phyloP scores from a whole-genome alignment of 164 flowering plant species.

The Annona cherimola region DNA sequence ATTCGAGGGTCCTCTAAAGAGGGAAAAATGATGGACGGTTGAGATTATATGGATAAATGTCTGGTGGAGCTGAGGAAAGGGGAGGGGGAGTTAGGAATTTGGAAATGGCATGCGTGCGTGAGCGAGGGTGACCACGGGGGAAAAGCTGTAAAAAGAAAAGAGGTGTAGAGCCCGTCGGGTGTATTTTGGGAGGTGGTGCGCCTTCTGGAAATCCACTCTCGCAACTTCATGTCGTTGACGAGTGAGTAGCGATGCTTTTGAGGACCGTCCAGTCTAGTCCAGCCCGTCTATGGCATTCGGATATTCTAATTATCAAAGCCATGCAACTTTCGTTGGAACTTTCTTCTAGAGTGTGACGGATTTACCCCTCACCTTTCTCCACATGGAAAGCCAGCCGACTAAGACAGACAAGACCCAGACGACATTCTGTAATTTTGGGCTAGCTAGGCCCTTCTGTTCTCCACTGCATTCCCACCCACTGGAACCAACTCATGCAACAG shows the following conservation, averaged over 20 bases:
- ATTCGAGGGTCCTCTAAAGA: too few relatives aligned
- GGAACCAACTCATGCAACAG: too few relatives aligned
- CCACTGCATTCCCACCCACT: too few relatives aligned
- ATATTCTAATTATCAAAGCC: neutral
- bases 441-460: too few relatives aligned
- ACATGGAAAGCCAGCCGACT: neutral
- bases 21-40: too few relatives aligned
- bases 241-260: neutral
- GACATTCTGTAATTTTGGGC: too few relatives aligned
- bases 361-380: neutral
- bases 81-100: too few relatives aligned
- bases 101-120: too few relatives aligned
- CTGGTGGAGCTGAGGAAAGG: too few relatives aligned
- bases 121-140: too few relatives aligned
- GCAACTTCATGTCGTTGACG: neutral
- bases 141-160: too few relatives aligned
- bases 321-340: conserved; percentile 1
- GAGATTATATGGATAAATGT: too few relatives aligned
- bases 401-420: neutral
- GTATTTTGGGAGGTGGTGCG: neutral
- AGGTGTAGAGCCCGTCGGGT: neutral
- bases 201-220: neutral
- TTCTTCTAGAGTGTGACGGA: neutral
- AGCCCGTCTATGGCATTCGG: neutral
- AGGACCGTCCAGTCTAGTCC: neutral